A percentile compares a stretch with the other conserved stretches of the same genome.
phyloP scores from a whole-genome alignment of 495 filamentous ascomycete genomes.

The Xylaria palmicola region DNA sequence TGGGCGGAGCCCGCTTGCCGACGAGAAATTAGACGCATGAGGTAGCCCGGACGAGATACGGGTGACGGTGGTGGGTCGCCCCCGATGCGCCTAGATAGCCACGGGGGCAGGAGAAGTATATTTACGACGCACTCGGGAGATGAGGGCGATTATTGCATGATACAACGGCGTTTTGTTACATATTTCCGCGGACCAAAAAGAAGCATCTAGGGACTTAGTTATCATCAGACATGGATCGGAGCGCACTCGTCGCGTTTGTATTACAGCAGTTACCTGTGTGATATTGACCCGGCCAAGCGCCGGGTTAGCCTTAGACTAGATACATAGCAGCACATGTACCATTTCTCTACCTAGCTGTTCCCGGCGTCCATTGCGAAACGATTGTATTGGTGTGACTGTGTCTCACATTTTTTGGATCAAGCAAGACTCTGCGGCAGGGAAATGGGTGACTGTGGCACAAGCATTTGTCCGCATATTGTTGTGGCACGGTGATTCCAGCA shows the following conservation, averaged over 20 bases:
- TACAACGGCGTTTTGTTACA: slow-evolving; percentile 12
- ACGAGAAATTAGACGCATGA: slow-evolving; percentile 3
- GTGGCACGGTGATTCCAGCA: neutral
- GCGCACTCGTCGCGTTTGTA: neutral
- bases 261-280: neutral
- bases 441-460: neutral
- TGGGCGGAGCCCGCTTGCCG: slow-evolving; percentile 26
- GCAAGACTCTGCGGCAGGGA: too few relatives aligned
- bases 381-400: too few relatives aligned
- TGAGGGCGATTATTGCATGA: slow-evolving; percentile 10
- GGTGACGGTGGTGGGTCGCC: neutral
- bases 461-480: neutral
- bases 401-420: too few relatives aligned
- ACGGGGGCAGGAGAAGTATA: neutral
- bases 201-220: neutral
- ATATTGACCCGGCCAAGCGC: slow-evolving; percentile 4
- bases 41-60: neutral
- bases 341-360: too few relatives aligned
- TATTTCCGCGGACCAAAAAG: neutral
- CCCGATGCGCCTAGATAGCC: neutral
- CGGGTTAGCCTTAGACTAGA: neutral
- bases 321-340: too few relatives aligned
- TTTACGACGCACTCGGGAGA: neutral
- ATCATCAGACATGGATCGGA: slow-evolving; percentile 1
- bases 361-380: too few relatives aligned